Evolutionary conservation across 2,329 filamentous ascomycete species (phyloP), one percentile per base, ranked within the genome.

Genomic region (Xylariaceae sp.): DNA sequence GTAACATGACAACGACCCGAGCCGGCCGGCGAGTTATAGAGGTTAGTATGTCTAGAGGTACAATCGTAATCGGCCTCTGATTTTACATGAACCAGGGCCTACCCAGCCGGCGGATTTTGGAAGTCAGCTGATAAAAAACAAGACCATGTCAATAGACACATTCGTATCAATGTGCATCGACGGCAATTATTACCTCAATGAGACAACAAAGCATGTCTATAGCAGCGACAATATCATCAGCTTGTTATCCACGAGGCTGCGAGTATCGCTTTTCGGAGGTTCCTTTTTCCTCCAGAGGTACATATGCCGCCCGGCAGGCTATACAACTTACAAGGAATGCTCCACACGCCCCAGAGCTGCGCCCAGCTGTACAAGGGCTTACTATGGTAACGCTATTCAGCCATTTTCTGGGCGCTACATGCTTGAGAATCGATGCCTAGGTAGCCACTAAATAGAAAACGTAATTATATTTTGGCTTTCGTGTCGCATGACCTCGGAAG

Each of bases 41-140:
- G 45, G 45, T 41, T 40, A 23, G 50, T 23, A 26, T 53, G 37
- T 29, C 31, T 37, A 39, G 6, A 26, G 29, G 17, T 26, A 41
- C n/a, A n/a, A 14, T 17, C 14, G 31, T 49, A n/a, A 28, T 49
- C 46, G 37, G 46, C 43, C 40, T 54, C 39, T 24, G 33, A 58
- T 54, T 50, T 58, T 41, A 45, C 46, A 51, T 43, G 26, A 34
- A 28, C 52, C 48, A 45, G 56, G 46, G 45, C 50, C 40, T 50
- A 57, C 50, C 56, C 56, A 59, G 56, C 56, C 52, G 56, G 46
- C 51, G 56, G 46, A 55, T 46, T 40, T 11, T 34, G 44, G 16
- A 4, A 14, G 51, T 59, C 56, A 59, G 56, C 56, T 59, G 56
- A 55, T 50, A 51, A 47, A 40, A 40, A 58, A 55, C n/a, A n/a